phyloP scores from a whole-genome alignment of 2,329 filamentous ascomycete species.

The Leptographium galeiforme region DNA sequence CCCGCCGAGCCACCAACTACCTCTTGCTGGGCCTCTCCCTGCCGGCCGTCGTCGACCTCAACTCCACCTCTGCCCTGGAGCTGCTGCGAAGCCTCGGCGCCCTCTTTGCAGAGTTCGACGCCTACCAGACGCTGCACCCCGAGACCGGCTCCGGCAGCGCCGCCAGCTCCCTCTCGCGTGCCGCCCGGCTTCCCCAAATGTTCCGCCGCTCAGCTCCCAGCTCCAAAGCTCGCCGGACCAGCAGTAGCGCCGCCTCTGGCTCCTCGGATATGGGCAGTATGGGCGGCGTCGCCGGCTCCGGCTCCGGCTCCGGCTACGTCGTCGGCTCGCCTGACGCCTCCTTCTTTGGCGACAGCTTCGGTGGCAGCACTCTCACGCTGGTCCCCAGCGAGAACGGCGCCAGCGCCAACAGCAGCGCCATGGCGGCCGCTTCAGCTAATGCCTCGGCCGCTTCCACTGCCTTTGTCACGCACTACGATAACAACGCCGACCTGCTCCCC shows the following conservation, averaged over 20 bases:
- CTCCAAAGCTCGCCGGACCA: conserved; percentile 42
- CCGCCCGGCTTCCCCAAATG: conserved; percentile 68
- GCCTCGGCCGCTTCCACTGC: conserved; percentile 15
- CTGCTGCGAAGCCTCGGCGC: conserved; percentile 79
- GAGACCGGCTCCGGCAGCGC: conserved; percentile 50
- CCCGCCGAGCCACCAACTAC: conserved; percentile 84
- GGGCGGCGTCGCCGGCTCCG: conserved; percentile 8
- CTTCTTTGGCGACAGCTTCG: conserved; percentile 27
- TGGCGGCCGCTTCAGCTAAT: conserved; percentile 14
- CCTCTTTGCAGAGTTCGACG: conserved; percentile 81
- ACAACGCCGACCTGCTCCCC: conserved; percentile 53
- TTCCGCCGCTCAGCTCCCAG: conserved; percentile 53
- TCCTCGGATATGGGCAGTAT: conserved; percentile 2
- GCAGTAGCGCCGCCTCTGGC: conserved; percentile 32
- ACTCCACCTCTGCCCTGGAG: conserved; percentile 64
- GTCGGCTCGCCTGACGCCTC: conserved; percentile 16
- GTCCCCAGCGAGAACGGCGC: conserved; percentile 8
- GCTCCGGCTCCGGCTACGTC: conserved; percentile 16
- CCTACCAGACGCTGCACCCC: conserved; percentile 77
- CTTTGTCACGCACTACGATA: conserved; percentile 33
- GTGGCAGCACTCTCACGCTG: conserved; percentile 10
- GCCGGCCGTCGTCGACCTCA: conserved; percentile 78
- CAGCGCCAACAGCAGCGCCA: conserved; percentile 25
- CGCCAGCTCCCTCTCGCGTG: conserved; percentile 54
- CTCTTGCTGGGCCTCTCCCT: conserved; percentile 85